Base-by-base conservation (phyloP, 1,284 basidiomycete genomes). In the Psilocybe mexicana region DNA sequence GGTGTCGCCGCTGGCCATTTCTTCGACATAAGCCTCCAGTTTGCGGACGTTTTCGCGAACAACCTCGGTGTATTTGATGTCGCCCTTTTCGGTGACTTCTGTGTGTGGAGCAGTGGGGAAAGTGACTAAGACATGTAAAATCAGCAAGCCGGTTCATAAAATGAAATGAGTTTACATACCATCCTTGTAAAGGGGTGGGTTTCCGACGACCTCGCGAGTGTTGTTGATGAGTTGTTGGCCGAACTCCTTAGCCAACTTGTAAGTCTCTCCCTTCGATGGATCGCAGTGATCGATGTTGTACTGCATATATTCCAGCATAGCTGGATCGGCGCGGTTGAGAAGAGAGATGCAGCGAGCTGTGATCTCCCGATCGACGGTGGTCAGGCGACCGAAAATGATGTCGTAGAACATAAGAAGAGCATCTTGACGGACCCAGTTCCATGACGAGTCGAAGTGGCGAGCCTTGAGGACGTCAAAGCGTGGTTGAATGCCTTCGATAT, bases 351-450 rank as follows among this genome's bases (percentile, higher is more conserved):
- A 98, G 59, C 95, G 91, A 66, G 93, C 93, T n/a, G 95, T 97
- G 75, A 97, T 94, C 73, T 95, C 93, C 57, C 90, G 87, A 66
- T 97, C 95, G 65, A 97, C 92, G 30, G 94, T 93, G 33, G 90
- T 95, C 60, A 97, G 85, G 47, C 91, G 88, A 48, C 96, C 96
- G 67, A 95, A 95, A 70, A 98, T 93, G 74, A 98, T 96, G 72
- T 98, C 96, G 77, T 96, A 98, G 79, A 90, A 98, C 91, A 98
- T 94, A 60, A 93, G 80, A 43, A 98, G 81, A 26, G 95, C 93
- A 63, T 96, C 94, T 76, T 98, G 95, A 65, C 96, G 89, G 52
- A 93, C 95, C 97, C 96, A 99, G 74, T 99, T 99, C 96, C 96
- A 99, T 10, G 91, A 94, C 8, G 95, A 98, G 73, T 98, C 95